These are phyloP conservation scores for Alternaria solani DNA, from an alignment of 2,329 filamentous ascomycete species.

Conservation along the genomic window DNA sequence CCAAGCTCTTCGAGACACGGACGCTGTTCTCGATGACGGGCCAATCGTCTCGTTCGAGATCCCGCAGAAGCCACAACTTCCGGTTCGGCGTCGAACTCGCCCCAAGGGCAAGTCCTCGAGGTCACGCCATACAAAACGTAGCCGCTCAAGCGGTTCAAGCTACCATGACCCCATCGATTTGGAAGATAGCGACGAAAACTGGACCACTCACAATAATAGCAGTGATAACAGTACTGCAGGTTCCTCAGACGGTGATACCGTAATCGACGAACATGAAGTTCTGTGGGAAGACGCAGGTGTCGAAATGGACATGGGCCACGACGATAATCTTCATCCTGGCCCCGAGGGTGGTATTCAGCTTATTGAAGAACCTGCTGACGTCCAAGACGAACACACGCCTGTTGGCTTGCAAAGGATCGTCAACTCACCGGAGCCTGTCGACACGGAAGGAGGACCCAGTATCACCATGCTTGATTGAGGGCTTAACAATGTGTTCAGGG, in stretches of 20 bases:
- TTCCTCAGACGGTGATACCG: not conserved
- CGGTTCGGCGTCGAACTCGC: not conserved
- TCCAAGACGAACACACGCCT: not conserved
- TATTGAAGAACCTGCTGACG: not conserved
- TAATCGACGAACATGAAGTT: not conserved
- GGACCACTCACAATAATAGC: not conserved
- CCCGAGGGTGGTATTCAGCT: not conserved
- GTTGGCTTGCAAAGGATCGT: not conserved
- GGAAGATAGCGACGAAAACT: constrained; percentile 1
- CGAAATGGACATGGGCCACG: not conserved
- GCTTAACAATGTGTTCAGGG: not conserved
- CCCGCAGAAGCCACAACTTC: not conserved
- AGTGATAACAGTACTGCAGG: not conserved
- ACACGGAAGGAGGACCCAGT: not conserved
- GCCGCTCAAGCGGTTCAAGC: not conserved
- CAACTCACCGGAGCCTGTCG: not conserved
- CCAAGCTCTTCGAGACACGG: not conserved
- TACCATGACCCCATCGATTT: not conserved
- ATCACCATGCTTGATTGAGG: not conserved
- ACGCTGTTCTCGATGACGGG: not conserved
- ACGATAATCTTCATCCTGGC: not conserved
- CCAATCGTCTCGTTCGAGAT: not conserved
- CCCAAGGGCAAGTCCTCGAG: not conserved
- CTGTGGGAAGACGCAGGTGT: not conserved
- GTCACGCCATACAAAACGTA: not conserved